These are phyloP conservation scores for Hericium erinaceus DNA, from an alignment of 768 basidiomycete genomes.

Conservation along the genomic window DNA sequence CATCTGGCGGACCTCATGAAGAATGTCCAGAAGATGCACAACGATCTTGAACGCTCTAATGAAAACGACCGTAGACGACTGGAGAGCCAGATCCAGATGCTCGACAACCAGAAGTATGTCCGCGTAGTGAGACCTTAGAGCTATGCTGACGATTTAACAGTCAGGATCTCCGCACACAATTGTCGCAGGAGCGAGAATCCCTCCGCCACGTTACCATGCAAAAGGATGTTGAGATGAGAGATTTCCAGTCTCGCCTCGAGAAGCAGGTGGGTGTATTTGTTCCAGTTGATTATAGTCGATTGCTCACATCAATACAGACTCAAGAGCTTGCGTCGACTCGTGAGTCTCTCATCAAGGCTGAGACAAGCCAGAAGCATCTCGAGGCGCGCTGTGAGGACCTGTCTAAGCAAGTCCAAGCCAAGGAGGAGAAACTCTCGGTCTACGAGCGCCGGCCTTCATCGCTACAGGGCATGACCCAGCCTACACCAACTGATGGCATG, in stretches of 20 bases:
- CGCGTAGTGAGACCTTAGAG: neutral
- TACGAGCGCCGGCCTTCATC: slow-evolving; percentile 59
- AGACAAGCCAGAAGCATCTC: slow-evolving; percentile 72
- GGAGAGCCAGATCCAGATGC: slow-evolving; percentile 68
- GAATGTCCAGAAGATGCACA: slow-evolving; percentile 86
- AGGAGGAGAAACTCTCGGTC: slow-evolving; percentile 77
- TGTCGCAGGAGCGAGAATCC: slow-evolving; percentile 67
- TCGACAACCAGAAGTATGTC: slow-evolving; percentile 71
- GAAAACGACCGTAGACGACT: slow-evolving; percentile 76
- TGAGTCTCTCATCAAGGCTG: slow-evolving; percentile 59
- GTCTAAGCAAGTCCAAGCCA: slow-evolving; percentile 56
- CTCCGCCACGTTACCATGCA: slow-evolving; percentile 68
- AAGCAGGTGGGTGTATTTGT: slow-evolving; percentile 40
- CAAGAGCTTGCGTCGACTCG: slow-evolving; percentile 60
- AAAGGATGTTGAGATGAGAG: slow-evolving; percentile 72
- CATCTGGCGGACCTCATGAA: slow-evolving; percentile 81
- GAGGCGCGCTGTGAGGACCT: slow-evolving; percentile 63
- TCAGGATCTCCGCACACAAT: slow-evolving; percentile 62
- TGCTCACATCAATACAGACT: slow-evolving; percentile 30
- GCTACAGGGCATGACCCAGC: slow-evolving; percentile 20
- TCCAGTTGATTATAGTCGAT: neutral
- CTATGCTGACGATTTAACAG: slow-evolving; percentile 26
- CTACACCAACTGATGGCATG: slow-evolving; percentile 34
- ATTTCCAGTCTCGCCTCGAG: slow-evolving; percentile 64
- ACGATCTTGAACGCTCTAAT: slow-evolving; percentile 74